Conservation (phyloP, 2,329 filamentous ascomycete genomes). For the Talaromyces marneffei region DNA sequence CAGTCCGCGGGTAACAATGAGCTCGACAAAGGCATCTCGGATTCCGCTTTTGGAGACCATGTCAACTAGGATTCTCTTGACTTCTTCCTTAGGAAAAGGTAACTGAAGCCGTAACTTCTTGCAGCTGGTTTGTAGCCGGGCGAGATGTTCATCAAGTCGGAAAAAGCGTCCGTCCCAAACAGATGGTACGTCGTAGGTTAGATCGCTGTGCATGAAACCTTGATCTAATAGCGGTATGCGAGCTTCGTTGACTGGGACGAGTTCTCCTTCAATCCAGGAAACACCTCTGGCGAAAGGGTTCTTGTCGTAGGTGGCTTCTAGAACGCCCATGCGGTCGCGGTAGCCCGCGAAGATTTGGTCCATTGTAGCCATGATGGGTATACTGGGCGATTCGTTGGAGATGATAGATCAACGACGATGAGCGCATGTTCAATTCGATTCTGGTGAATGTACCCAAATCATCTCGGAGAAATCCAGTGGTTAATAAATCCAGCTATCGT, state of each 20-base stretch:
- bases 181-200: slow-evolving; percentile 49
- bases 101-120: slow-evolving; percentile 43
- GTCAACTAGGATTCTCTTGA: slow-evolving; percentile 37
- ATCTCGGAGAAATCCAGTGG: background rate
- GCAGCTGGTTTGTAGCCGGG: slow-evolving; percentile 42
- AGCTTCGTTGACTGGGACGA: slow-evolving; percentile 42
- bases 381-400: slow-evolving; percentile 8
- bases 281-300: slow-evolving; percentile 42
- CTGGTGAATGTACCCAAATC: background rate
- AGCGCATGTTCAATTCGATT: background rate
- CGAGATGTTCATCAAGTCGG: slow-evolving; percentile 47
- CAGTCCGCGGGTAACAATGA: slow-evolving; percentile 48
- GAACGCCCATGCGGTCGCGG: slow-evolving; percentile 24
- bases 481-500: background rate
- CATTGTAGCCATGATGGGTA: slow-evolving; percentile 41
- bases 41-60: slow-evolving; percentile 47
- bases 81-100: slow-evolving; percentile 37
- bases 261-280: slow-evolving; percentile 44
- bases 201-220: slow-evolving; percentile 49
- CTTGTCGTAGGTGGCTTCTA: slow-evolving; percentile 25
- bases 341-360: slow-evolving; percentile 39
- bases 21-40: slow-evolving; percentile 46
- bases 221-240: slow-evolving; percentile 48
- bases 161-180: slow-evolving; percentile 51
- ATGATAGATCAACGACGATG: background rate